phyloP scores from a whole-genome alignment of 2,329 filamentous ascomycete genomes.

The Aspergillus sp. region DNA sequence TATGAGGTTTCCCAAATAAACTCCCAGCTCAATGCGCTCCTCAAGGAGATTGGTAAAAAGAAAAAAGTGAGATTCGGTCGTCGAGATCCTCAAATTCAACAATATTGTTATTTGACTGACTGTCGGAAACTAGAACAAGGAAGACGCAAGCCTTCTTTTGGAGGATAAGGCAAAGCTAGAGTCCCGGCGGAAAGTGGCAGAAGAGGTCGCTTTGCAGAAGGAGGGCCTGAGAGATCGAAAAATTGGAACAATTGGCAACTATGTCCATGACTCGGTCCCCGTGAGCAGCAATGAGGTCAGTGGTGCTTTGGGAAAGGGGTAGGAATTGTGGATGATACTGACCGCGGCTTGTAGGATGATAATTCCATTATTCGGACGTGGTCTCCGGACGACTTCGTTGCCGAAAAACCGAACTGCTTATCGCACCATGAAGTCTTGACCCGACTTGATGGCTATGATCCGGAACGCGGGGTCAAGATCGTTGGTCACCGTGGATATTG shows the following conservation, averaged over 20 bases:
- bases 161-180: slow-evolving; percentile 75
- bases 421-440: slow-evolving; percentile 95
- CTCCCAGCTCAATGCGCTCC: slow-evolving; percentile 80
- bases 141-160: slow-evolving; percentile 78
- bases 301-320: not conserved
- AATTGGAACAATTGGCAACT: slow-evolving; percentile 81
- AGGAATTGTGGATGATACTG: not conserved
- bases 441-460: slow-evolving; percentile 86
- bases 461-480: slow-evolving; percentile 88
- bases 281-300: slow-evolving; percentile 74
- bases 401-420: slow-evolving; percentile 74
- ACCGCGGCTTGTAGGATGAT: slow-evolving; percentile 59
- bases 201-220: slow-evolving; percentile 74
- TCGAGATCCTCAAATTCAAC: not conserved
- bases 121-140: slow-evolving; percentile 64
- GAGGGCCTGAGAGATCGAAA: slow-evolving; percentile 72
- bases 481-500: slow-evolving; percentile 95
- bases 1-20: slow-evolving; percentile 79
- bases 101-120: slow-evolving; percentile 8
- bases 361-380: slow-evolving; percentile 76
- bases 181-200: slow-evolving; percentile 76
- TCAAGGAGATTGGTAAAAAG: slow-evolving; percentile 87
- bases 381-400: slow-evolving; percentile 71
- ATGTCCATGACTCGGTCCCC: slow-evolving; percentile 86
- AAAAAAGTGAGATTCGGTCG: slow-evolving; percentile 66